Conservation (phyloP, 805 yeast species). For the Candida berthetii region DNA sequence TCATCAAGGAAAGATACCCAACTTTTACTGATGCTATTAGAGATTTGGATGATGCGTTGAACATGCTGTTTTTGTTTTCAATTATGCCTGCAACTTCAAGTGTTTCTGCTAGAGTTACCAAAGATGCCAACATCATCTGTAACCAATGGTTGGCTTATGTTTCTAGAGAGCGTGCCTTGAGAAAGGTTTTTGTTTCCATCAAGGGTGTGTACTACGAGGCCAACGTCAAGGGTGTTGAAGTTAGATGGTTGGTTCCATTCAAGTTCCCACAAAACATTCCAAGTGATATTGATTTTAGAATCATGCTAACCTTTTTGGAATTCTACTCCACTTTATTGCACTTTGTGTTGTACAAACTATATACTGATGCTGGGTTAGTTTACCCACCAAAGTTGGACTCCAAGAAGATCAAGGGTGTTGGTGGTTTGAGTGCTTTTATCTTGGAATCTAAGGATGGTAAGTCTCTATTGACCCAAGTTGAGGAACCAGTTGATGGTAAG, state of each 20-base stretch:
- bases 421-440: slow-evolving; percentile 82
- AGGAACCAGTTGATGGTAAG: slow-evolving; percentile 16
- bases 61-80: slow-evolving; percentile 90
- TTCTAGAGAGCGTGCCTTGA: slow-evolving; percentile 73
- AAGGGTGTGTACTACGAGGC: slow-evolving; percentile 98
- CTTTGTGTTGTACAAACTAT: slow-evolving; percentile 79
- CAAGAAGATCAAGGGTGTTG: slow-evolving; percentile 70
- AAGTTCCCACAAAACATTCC: slow-evolving; percentile 96
- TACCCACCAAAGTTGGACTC: slow-evolving; percentile 85
- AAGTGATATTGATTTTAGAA: slow-evolving; percentile 87
- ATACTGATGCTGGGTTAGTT: slow-evolving; percentile 76
- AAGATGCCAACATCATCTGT: slow-evolving; percentile 79
- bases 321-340: slow-evolving; percentile 90
- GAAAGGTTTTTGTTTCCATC: slow-evolving; percentile 91
- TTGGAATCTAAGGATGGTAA: slow-evolving; percentile 42
- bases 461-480: slow-evolving; percentile 12
- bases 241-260: slow-evolving; percentile 95
- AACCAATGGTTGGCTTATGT: slow-evolving; percentile 95
- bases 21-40: slow-evolving; percentile 87
- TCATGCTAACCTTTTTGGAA: slow-evolving; percentile 95
- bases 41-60: slow-evolving; percentile 92
- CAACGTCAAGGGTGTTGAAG: slow-evolving; percentile 80
- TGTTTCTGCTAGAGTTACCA: slow-evolving; percentile 74
- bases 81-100: slow-evolving; percentile 91
- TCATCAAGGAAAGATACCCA: slow-evolving; percentile 94